Evolutionary conservation across 2,329 filamentous ascomycete genomes (phyloP).

Genomic region (Diplocarpon rosae): DNA sequence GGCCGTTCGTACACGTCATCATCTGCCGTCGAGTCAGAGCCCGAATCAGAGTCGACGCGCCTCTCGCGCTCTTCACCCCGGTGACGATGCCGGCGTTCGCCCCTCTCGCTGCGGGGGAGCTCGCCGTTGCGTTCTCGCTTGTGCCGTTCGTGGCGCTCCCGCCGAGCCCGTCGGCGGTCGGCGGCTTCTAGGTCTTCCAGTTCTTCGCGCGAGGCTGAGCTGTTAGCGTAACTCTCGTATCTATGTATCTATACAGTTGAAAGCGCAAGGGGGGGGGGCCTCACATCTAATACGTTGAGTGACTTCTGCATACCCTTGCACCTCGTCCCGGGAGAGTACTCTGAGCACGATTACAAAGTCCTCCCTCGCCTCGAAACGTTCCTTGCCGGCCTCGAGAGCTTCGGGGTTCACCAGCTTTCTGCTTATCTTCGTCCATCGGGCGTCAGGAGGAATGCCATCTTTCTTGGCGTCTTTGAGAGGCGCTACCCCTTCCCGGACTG

Average conservation of each 20-base stretch:
- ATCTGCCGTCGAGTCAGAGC: conserved; percentile 18
- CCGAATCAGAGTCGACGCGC: conserved; percentile 13
- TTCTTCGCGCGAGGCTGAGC: conserved; percentile 24
- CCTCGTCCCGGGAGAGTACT: conserved; percentile 79
- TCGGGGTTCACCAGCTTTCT: conserved; percentile 82
- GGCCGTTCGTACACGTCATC: conserved; percentile 15
- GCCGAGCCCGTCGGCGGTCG: conserved; percentile 22
- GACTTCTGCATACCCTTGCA: conserved; percentile 72
- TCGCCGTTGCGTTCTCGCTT: conserved; percentile 21
- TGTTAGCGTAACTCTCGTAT: conserved; percentile 3
- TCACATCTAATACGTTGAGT: conserved; percentile 73
- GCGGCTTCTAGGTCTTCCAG: conserved; percentile 19
- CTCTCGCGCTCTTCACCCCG: conserved; percentile 12
- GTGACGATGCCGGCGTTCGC: conserved; percentile 14
- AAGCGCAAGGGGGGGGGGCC: conserved; percentile 16
- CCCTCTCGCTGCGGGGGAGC: conserved; percentile 6
- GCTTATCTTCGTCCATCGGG: conserved; percentile 89
- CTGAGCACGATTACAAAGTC: conserved; percentile 90
- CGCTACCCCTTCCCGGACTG: conserved; percentile 79
- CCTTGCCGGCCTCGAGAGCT: conserved; percentile 68
- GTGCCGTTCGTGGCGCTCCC: conserved; percentile 25
- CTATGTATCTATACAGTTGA: background rate
- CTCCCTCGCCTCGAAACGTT: conserved; percentile 82
- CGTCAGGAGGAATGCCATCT: conserved; percentile 64
- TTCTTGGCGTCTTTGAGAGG: conserved; percentile 82